These are phyloP conservation scores for Cordyceps cateniannulata DNA, from an alignment of 2,329 filamentous ascomycete genomes.

Conservation along the genomic window DNA sequence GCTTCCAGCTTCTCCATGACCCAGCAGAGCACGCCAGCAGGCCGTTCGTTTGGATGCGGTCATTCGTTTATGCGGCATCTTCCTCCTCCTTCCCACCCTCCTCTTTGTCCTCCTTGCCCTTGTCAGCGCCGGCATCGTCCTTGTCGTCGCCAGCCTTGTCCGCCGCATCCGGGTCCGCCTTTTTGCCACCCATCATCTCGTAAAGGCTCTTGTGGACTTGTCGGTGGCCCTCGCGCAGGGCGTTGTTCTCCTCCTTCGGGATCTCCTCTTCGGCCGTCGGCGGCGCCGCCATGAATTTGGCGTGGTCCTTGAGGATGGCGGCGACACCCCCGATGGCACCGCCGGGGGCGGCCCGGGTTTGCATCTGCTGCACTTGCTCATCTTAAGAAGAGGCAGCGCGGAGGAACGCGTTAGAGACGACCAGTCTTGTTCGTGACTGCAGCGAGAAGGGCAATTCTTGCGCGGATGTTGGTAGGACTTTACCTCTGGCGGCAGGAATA, in stretches of 20 bases:
- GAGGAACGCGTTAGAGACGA: not conserved
- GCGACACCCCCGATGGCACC: not conserved
- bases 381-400: not conserved
- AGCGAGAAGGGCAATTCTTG: too few relatives aligned
- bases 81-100: not conserved
- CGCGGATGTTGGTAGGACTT: too few relatives aligned
- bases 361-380: not conserved
- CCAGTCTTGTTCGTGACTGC: too few relatives aligned
- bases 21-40: too few relatives aligned
- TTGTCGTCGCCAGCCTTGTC: not conserved
- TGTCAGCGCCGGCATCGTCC: not conserved
- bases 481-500: not conserved
- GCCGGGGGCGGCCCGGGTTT: not conserved
- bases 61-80: too few relatives aligned
- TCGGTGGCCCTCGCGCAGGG: constrained; percentile 10
- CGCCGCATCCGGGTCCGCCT: not conserved
- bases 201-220: not conserved
- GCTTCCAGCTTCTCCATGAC: too few relatives aligned
- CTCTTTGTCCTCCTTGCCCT: not conserved
- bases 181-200: not conserved
- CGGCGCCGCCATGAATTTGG: constrained; percentile 1
- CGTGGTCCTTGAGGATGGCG: constrained; percentile 8
- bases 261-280: not conserved
- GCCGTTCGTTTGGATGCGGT: too few relatives aligned
- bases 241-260: constrained; percentile 3